phyloP scores from a whole-genome alignment of 495 filamentous ascomycete species.

The Ramalina intermedia region DNA sequence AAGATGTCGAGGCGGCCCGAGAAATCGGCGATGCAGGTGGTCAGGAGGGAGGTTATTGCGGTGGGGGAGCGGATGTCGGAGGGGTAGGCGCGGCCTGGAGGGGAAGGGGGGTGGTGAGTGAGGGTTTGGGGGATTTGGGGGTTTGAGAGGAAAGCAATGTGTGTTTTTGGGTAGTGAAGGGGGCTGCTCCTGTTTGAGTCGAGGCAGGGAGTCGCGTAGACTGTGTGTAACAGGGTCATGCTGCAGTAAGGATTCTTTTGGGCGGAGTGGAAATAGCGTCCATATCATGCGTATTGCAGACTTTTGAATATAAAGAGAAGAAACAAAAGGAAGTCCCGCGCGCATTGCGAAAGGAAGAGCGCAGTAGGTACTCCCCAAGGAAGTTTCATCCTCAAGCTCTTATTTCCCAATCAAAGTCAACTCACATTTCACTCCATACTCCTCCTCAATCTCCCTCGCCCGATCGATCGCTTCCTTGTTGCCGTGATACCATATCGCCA shows the following conservation, averaged over 20 bases:
- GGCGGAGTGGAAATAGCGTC: too few species aligned
- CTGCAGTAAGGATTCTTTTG: neutral
- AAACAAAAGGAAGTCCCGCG: too few species aligned
- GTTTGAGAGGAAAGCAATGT: neutral
- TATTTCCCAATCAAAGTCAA: neutral
- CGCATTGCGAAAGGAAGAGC: too few species aligned
- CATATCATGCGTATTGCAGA: too few species aligned
- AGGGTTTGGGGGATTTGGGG: neutral
- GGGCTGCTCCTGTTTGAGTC: too few species aligned
- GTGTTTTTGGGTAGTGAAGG: too few species aligned
- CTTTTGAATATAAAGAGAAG: too few species aligned
- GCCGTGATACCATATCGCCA: conserved; percentile 76
- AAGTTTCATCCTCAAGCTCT: too few species aligned
- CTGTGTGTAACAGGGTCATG: neutral
- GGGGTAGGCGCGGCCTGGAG: conserved; percentile 59
- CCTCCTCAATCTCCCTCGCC: conserved; percentile 58
- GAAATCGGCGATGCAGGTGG: conserved; percentile 50
- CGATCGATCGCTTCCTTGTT: conserved; percentile 55
- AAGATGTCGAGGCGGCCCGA: conserved; percentile 65
- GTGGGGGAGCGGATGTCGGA: conserved; percentile 48
- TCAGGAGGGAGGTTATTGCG: conserved; percentile 41
- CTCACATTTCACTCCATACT: conserved; percentile 69
- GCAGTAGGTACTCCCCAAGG: too few species aligned
- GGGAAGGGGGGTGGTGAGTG: neutral
- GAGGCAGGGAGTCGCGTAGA: too few species aligned